Percentiles rank a stretch among this genome's conserved stretches.
These are phyloP conservation scores for Vaccinium macrocarpon DNA, from an alignment of 148 eudicot genomes.

Conservation along the genomic window DNA sequence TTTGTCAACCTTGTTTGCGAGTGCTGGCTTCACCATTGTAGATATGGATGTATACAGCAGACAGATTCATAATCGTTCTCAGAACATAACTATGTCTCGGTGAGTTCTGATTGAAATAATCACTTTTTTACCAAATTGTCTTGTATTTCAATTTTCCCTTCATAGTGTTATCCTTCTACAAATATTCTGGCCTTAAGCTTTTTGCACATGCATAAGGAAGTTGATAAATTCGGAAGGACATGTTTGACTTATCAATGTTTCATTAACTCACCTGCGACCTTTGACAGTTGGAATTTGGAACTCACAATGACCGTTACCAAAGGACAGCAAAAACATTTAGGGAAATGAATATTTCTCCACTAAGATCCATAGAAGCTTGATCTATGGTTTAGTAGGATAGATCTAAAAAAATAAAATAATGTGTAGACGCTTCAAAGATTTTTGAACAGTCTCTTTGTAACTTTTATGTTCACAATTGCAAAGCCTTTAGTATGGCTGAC, in stretches of 20 bases:
- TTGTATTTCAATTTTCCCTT: neutral
- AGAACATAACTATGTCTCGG: conserved; percentile 40
- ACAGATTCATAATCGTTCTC: conserved; percentile 36
- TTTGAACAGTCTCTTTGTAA: neutral
- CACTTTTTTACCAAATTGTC: neutral
- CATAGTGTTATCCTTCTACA: neutral
- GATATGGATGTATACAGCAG: conserved; percentile 35
- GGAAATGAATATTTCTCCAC: neutral
- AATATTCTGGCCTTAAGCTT: neutral
- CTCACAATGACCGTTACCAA: neutral
- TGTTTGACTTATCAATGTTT: neutral
- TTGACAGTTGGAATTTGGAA: neutral
- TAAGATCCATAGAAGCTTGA: neutral
- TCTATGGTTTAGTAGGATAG: neutral
- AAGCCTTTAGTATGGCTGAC: neutral
- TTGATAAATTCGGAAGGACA: neutral
- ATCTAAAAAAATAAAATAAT: neutral
- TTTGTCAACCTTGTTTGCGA: conserved; percentile 33
- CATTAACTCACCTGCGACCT: too few species aligned
- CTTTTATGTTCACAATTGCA: neutral
- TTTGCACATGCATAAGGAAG: neutral
- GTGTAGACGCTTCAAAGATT: neutral
- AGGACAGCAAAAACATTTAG: neutral
- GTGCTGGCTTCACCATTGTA: conserved; percentile 30
- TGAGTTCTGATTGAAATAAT: conserved; percentile 9